Base-by-base conservation (phyloP, 768 basidiomycete genomes). In the Pleurotus cornucopiae region DNA sequence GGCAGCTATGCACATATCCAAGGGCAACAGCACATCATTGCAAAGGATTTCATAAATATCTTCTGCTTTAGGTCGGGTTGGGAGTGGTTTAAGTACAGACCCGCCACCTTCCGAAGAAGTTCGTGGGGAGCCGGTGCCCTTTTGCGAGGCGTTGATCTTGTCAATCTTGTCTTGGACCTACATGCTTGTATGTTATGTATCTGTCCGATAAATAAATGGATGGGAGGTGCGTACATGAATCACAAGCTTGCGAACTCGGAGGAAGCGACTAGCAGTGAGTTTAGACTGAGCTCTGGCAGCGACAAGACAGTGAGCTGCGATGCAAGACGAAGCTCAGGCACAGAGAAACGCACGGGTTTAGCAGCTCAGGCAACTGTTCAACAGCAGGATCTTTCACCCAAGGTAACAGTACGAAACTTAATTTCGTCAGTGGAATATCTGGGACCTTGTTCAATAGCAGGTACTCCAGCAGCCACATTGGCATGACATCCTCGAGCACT, bases 371-470 rank as follows among this genome's bases (percentile, higher is more conserved):
- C 39, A 97, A 69, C 59, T 77, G 74, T 58, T 89, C 81, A 25
- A 70, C 76, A 25, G 76, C 76, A 0, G 79, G 76, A 52, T 86
- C 82, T 57, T 81, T 80, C 57, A 73, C 78, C 81, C 83, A 90
- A 1, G 95, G 94, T 59, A 95, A 74, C 38, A 99, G 70, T 16
- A 96, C 83, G 66, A 98, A 99, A 62, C 93, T 91, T 44, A 98
- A 67, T 73, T 98, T 99, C 51, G 80, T 74, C 11, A 76, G 65
- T 4, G 79, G 74, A 13, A 83, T 80, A 0, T 76, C 64, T 23
- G 77, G 61, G 12, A 80, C 71, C 64, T 81, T 84, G 61, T 89
- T 88, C 12, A 84, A 70, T 39, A 98, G 76, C 39, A 98, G 71
- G 63, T 88, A 96, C 67, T 98, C 92, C 49, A 93, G 72, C 47